phyloP scores from a whole-genome alignment of 257 asterid species.

The Nicotiana tabacum region DNA sequence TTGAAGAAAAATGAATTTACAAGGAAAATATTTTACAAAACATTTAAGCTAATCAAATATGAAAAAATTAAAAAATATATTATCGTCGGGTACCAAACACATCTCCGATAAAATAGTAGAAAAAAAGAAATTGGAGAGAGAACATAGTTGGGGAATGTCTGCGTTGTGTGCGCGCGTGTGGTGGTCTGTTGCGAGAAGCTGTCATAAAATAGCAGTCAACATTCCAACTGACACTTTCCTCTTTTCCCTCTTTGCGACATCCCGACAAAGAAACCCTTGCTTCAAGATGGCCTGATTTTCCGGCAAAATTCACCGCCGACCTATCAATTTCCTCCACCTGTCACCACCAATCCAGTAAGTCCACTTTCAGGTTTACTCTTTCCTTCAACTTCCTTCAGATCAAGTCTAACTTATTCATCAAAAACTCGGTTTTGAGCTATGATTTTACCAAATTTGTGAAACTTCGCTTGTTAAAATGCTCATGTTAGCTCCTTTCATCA shows the following conservation, averaged over 20 bases:
- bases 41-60: no score
- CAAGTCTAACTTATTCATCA: neutral
- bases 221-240: constrained; percentile 1
- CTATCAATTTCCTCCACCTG: neutral
- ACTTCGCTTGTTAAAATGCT: no score
- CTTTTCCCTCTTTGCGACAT: constrained; percentile 13
- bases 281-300: constrained; percentile 22
- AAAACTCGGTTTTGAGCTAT: no score
- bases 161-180: neutral
- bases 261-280: neutral
- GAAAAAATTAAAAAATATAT: no score
- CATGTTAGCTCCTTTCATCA: neutral
- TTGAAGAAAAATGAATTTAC: no score
- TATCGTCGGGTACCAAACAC: no score
- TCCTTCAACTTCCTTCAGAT: neutral
- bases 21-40: no score
- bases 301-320: neutral
- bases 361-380: neutral
- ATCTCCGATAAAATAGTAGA: no score
- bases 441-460: no score
- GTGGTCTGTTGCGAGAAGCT: constrained; percentile 19
- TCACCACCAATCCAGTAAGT: neutral
- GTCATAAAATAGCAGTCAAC: constrained; percentile 5
- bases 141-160: no score
- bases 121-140: no score